Conservation (phyloP, 805 yeast genomes). For the Barnettozyma populi region DNA sequence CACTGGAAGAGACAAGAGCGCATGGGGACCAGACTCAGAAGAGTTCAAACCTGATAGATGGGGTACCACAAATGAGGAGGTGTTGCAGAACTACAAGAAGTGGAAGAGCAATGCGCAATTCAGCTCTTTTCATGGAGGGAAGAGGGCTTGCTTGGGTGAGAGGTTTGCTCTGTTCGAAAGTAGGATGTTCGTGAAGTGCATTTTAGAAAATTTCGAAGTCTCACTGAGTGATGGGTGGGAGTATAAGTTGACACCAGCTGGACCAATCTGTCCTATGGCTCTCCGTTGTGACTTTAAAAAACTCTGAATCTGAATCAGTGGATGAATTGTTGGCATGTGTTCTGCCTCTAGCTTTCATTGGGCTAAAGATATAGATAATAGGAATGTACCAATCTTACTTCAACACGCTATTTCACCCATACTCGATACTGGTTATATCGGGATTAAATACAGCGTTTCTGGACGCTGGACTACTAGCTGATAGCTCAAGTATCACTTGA, state of each 20-base stretch:
- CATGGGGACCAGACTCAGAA: conserved; percentile 44
- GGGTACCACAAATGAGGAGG: conserved; percentile 38
- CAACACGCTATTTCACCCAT: too few species aligned
- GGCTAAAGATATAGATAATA: too few species aligned
- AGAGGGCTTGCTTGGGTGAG: conserved; percentile 57
- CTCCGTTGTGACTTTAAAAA: conserved; percentile 17
- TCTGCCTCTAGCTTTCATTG: too few species aligned
- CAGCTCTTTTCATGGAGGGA: conserved; percentile 56
- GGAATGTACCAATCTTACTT: too few species aligned
- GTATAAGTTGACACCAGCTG: conserved; percentile 50
- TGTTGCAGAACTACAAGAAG: conserved; percentile 34
- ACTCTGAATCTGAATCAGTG: background rate
- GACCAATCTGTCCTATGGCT: conserved; percentile 47
- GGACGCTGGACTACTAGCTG: too few species aligned
- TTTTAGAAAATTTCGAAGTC: conserved; percentile 34
- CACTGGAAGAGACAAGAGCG: conserved; percentile 38
- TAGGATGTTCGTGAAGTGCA: conserved; percentile 32
- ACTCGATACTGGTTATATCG: too few species aligned
- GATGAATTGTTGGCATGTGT: too few species aligned
- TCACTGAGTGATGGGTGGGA: conserved; percentile 38
- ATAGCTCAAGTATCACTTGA: too few species aligned
- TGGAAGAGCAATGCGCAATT: conserved; percentile 42
- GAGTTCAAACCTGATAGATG: conserved; percentile 45
- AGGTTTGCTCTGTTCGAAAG: conserved; percentile 46
- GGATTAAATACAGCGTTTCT: too few species aligned